These are phyloP conservation scores for Chytridiales sp. DNA, from an alignment of 371 early-diverging fungal species.

Conservation along the genomic window DNA sequence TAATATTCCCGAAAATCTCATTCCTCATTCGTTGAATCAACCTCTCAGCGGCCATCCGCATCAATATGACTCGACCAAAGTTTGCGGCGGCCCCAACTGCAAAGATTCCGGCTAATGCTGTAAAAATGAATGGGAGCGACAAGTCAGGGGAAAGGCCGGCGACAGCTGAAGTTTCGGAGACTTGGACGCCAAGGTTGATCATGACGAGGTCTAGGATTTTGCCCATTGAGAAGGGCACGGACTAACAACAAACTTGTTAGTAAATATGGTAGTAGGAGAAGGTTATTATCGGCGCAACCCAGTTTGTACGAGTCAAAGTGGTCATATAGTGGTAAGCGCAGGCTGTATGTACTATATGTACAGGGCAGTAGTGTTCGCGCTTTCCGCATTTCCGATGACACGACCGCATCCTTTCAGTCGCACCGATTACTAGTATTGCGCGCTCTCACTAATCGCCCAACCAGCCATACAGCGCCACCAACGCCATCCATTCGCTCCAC, in stretches of 20 bases:
- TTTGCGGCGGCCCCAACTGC: constrained; percentile 71
- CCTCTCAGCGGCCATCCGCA: constrained; percentile 72
- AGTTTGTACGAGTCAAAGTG: too few relatives aligned
- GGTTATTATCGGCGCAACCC: neutral
- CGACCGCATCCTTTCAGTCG: too few relatives aligned
- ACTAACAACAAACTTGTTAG: constrained; percentile 24
- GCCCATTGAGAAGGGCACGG: constrained; percentile 77
- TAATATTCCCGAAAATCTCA: constrained; percentile 27
- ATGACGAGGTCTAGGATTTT: constrained; percentile 74
- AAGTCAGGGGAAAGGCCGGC: constrained; percentile 9
- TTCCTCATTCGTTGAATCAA: constrained; percentile 21
- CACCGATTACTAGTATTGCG: too few relatives aligned
- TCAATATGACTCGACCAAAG: constrained; percentile 70
- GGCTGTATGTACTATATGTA: too few relatives aligned
- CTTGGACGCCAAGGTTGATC: constrained; percentile 23
- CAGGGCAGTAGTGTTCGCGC: too few relatives aligned
- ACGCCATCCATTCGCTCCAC: neutral
- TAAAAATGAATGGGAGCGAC: constrained; percentile 16
- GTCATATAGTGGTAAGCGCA: too few relatives aligned
- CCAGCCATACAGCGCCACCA: too few relatives aligned
- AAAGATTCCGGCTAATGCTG: constrained; percentile 19
- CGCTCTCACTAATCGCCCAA: too few relatives aligned
- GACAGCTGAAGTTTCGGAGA: constrained; percentile 14
- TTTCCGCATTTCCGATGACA: too few relatives aligned
- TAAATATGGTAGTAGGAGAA: neutral